phyloP scores from a whole-genome alignment of 352 stramenopile species.

The Elongisporangium prolatum region DNA sequence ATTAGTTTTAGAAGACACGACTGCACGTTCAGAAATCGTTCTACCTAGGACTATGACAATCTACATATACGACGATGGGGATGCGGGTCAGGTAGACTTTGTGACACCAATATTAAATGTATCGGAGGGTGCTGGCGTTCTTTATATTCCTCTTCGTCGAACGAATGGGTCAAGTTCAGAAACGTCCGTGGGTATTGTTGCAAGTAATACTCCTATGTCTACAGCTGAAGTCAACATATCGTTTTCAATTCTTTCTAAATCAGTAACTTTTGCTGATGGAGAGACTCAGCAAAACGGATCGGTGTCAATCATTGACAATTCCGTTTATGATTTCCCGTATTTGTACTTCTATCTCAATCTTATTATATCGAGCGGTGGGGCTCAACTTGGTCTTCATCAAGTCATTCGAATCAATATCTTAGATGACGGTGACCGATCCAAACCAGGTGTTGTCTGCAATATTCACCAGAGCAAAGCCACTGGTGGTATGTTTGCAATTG shows the following conservation, averaged over 20 bases:
- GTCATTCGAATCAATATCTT: conserved; percentile 27
- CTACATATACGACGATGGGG: conserved; percentile 46
- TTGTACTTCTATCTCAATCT: conserved; percentile 37
- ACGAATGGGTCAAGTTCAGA: conserved; percentile 24
- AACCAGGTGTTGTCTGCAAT: conserved; percentile 22
- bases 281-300: conserved; percentile 13
- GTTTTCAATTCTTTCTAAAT: not conserved
- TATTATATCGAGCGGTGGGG: conserved; percentile 19
- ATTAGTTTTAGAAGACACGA: conserved; percentile 36
- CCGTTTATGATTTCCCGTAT: conserved; percentile 39
- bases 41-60: conserved; percentile 13
- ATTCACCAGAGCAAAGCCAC: conserved; percentile 20
- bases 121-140: conserved; percentile 15
- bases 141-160: conserved; percentile 29
- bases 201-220: no score
- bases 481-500: conserved; percentile 36
- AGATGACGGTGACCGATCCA: conserved; percentile 47
- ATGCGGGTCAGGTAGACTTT: conserved; percentile 52
- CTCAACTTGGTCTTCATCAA: conserved; percentile 17
- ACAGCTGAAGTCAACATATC: no score
- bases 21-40: conserved; percentile 23
- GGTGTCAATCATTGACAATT: conserved; percentile 39
- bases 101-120: conserved; percentile 9
- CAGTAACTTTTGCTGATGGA: conserved; percentile 35
- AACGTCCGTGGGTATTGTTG: conserved; percentile 12